Evolutionary conservation across 2,329 filamentous ascomycete species (phyloP), one percentile per base, ranked within the genome.

Genomic region (Hypocreales sp.): DNA sequence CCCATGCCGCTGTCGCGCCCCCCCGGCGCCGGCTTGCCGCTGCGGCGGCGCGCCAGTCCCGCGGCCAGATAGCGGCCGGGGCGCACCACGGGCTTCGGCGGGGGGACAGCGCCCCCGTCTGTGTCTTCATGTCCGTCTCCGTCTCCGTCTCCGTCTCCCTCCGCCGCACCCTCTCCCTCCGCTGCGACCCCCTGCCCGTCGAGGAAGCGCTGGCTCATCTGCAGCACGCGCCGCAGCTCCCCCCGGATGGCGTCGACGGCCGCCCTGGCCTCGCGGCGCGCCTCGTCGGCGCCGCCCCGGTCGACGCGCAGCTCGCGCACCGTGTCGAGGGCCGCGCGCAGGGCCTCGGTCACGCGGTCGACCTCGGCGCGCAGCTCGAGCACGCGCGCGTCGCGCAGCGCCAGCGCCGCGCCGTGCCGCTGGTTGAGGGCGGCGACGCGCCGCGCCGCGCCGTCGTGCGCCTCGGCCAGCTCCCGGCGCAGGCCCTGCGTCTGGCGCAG

Each of bases 1-100:
- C 64, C 65, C 26, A 72, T 39, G 0, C 67, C 68, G 29, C 64
- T 69, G 41, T 72, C 67, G 35, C 61, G 57, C 31, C 57, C 53
- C 32, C 63, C 56, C 32, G 52, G 35, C n/a, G n/a, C n/a, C 12
- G 30, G 51, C 48, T 58, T 66, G 37, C 35, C 53, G 15, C 43
- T 51, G 15, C 40, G 41, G 14, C 44, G 44, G 25, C 46, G 46
- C 3, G 40, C 42, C 25, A 48, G n/a, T 2, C 41, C 47, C 1
- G 42, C 45, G 4, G 43, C 30, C 7, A 50, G 22, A 22, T 42
- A 38, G 33, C 15, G 32, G 15, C 29, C 42, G 16, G 11, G 38
- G 25, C 20, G 24, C 15, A 15, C 22, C 15, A 30, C 27, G 3
- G 19, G 22, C 9, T 12, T 19, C 15, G 15, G 8, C 24, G 2